Evolutionary conservation across 441 rosid genomes (phyloP).

Genomic region (Isatis lusitanica): DNA sequence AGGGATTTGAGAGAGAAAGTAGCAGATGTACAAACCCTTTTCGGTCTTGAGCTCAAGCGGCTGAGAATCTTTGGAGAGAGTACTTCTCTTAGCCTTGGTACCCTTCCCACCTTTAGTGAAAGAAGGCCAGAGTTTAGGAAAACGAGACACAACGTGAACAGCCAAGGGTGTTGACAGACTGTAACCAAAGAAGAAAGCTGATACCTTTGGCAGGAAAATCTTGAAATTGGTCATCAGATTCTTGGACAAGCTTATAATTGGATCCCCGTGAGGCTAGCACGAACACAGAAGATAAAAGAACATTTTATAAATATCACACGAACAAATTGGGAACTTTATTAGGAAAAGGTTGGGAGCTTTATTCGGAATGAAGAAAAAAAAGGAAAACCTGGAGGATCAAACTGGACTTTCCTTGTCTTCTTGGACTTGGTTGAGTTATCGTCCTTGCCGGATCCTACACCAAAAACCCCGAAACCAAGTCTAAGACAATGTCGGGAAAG

Average conservation of each 20-base stretch:
- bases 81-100: constrained; percentile 45
- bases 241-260: constrained; percentile 31
- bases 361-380: neutral
- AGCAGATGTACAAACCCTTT: constrained; percentile 44
- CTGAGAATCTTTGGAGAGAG: constrained; percentile 47
- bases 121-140: neutral
- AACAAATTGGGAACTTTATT: neutral
- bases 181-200: neutral
- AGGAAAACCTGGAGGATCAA: constrained; percentile 47
- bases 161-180: neutral
- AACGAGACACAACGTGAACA: neutral
- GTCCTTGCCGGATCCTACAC: constrained; percentile 52
- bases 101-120: constrained; percentile 54
- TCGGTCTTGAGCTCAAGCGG: constrained; percentile 66
- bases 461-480: neutral
- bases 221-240: constrained; percentile 41
- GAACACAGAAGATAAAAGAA: constrained; percentile 8
- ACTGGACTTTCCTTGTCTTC: constrained; percentile 62
- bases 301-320: neutral
- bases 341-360: neutral
- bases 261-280: constrained; percentile 39
- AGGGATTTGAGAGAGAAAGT: neutral
- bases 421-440: constrained; percentile 52
- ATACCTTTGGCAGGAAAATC: constrained; percentile 41
- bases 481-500: neutral